phyloP scores from a whole-genome alignment of 331 rosid genomes.

The Cucumis variabilis region DNA sequence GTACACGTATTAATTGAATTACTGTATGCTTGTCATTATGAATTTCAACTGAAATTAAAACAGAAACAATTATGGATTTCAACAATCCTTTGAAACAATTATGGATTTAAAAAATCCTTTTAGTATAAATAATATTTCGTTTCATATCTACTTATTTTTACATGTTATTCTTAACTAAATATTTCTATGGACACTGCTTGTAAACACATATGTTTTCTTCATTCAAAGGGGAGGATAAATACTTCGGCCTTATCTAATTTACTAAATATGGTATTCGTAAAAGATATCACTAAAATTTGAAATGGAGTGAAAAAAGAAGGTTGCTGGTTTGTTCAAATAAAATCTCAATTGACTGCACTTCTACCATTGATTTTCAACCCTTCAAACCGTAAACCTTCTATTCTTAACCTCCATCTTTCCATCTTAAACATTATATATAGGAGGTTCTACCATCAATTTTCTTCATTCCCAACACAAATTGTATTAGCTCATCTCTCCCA shows the following conservation, averaged over 20 bases:
- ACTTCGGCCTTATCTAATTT: not conserved
- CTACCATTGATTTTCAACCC: not conserved
- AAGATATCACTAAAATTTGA: not conserved
- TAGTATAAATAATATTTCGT: no score
- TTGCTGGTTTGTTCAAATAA: not conserved
- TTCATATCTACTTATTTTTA: not conserved
- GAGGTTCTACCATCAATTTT: not conserved
- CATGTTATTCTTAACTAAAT: not conserved
- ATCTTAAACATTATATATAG: not conserved
- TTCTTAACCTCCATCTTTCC: not conserved
- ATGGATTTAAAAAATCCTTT: no score
- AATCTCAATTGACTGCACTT: not conserved
- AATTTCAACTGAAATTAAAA: no score
- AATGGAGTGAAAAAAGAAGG: not conserved
- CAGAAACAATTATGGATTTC: not conserved
- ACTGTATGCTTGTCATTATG: not conserved
- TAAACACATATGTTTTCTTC: not conserved
- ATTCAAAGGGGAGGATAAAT: not conserved
- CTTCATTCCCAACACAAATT: constrained; percentile 2
- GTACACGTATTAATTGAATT: no score
- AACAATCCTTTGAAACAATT: no score
- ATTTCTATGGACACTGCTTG: not conserved
- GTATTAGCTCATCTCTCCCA: not conserved
- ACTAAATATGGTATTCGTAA: not conserved
- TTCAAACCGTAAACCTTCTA: not conserved